Evolutionary conservation across 1,284 basidiomycete species (phyloP).

Genomic region (Thelephora terrestris): DNA sequence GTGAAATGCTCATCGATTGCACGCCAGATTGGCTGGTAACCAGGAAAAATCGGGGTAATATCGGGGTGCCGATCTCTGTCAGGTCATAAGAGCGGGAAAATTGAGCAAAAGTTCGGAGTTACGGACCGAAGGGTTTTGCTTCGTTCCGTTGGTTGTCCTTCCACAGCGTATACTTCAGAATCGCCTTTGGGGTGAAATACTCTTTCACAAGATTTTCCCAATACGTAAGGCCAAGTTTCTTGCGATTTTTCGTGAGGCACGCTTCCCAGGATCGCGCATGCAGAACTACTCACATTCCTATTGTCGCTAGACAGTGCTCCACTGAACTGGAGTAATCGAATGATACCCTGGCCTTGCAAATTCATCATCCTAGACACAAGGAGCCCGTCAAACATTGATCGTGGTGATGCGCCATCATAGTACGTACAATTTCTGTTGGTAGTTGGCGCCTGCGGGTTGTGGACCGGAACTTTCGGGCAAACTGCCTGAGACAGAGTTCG

Average conservation of each 20-base stretch:
- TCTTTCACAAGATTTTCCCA: conserved; percentile 54
- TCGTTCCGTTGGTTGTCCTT: conserved; percentile 66
- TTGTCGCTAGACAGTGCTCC: conserved; percentile 44
- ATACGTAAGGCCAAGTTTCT: conserved; percentile 52
- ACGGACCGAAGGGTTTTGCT: conserved; percentile 70
- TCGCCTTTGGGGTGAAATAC: conserved; percentile 55
- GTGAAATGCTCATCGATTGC: conserved; percentile 59
- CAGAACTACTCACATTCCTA: conserved; percentile 29
- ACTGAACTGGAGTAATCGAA: conserved; percentile 56
- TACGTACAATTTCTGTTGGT: not conserved
- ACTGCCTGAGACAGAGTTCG: not conserved
- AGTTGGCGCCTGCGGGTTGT: too few species aligned
- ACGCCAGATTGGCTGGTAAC: conserved; percentile 74
- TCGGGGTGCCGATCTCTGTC: conserved; percentile 63
- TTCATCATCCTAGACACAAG: conserved; percentile 6
- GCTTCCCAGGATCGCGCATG: not conserved
- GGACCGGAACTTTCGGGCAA: not conserved
- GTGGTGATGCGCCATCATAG: not conserved
- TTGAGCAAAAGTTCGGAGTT: conserved; percentile 2
- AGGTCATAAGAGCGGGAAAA: not conserved
- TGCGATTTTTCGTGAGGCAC: conserved; percentile 2
- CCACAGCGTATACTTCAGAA: conserved; percentile 70
- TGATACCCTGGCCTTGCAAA: conserved; percentile 52
- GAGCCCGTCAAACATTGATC: not conserved
- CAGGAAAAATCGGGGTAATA: conserved; percentile 73